Conservation (phyloP, 139 green algal genomes). For the Picochlorum sp. region DNA sequence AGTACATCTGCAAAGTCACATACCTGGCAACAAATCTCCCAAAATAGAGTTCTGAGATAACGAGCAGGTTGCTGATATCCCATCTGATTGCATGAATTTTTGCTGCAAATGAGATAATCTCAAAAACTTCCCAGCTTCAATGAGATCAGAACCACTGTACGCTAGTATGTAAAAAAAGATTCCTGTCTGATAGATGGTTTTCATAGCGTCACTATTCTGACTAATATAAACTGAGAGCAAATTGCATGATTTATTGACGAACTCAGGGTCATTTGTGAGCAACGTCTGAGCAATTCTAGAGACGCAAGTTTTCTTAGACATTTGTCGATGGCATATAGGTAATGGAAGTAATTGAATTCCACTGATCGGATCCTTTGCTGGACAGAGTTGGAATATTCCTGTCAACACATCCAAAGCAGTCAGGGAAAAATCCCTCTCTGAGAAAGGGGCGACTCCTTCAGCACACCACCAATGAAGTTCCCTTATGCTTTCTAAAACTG, state of each 20-base stretch:
- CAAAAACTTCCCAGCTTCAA: conserved; percentile 57
- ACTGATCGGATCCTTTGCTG: conserved; percentile 37
- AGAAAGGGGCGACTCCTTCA: conserved; percentile 16
- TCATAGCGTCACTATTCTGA: conserved; percentile 52
- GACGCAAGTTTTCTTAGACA: conserved; percentile 59
- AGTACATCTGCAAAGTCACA: neutral
- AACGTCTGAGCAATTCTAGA: conserved; percentile 52
- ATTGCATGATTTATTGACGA: conserved; percentile 52
- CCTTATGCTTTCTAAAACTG: conserved; percentile 42
- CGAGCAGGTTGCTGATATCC: conserved; percentile 22
- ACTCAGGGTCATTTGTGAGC: conserved; percentile 62
- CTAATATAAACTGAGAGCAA: conserved; percentile 59
- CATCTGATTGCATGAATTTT: conserved; percentile 18
- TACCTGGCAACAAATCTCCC: conserved; percentile 66
- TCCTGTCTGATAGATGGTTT: conserved; percentile 75
- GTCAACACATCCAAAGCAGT: conserved; percentile 45
- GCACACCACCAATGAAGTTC: conserved; percentile 75
- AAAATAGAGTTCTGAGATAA: conserved; percentile 68
- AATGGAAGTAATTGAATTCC: conserved; percentile 57
- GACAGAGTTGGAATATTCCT: conserved; percentile 50
- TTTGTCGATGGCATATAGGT: conserved; percentile 54
- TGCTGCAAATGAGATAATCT: conserved; percentile 42
- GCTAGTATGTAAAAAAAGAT: conserved; percentile 78
- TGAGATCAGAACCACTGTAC: conserved; percentile 79
- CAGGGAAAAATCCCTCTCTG: conserved; percentile 22